These are phyloP conservation scores for Aspergillus olivimuriae DNA, from an alignment of 495 filamentous ascomycete genomes.

Conservation along the genomic window DNA sequence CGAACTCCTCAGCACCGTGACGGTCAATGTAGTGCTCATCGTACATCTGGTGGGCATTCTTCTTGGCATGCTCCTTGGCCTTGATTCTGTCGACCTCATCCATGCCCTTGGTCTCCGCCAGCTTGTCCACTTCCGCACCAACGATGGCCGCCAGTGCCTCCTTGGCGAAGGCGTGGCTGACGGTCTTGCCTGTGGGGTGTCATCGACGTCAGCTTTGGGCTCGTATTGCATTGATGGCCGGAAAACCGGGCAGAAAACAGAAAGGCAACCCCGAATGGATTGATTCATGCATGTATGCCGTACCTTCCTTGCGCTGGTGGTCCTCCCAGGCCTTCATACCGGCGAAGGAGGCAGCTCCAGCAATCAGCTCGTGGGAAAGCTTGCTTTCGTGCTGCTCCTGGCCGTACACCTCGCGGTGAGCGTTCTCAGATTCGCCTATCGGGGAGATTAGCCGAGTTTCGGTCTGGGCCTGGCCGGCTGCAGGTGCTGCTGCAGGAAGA, in stretches of 20 bases:
- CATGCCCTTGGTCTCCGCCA: slow-evolving; percentile 72
- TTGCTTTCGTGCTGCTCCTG: slow-evolving; percentile 49
- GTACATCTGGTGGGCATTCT: slow-evolving; percentile 59
- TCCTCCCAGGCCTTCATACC: slow-evolving; percentile 78
- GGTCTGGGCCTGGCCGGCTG: too few species aligned
- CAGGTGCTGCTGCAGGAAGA: too few species aligned
- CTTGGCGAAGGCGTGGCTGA: slow-evolving; percentile 71
- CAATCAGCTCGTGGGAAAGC: slow-evolving; percentile 67
- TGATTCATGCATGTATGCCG: slow-evolving; percentile 6
- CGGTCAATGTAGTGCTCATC: slow-evolving; percentile 48
- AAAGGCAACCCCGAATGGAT: too few species aligned
- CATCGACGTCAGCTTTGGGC: too few species aligned
- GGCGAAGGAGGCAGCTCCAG: slow-evolving; percentile 71
- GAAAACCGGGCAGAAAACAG: not conserved
- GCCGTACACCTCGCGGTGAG: slow-evolving; percentile 58
- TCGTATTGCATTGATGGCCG: too few species aligned
- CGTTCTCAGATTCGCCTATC: slow-evolving; percentile 42
- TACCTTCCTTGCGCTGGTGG: slow-evolving; percentile 65
- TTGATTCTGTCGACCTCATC: slow-evolving; percentile 61
- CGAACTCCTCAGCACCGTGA: slow-evolving; percentile 37
- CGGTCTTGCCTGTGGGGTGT: slow-evolving; percentile 52
- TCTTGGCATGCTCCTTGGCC: slow-evolving; percentile 59
- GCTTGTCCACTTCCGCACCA: slow-evolving; percentile 70
- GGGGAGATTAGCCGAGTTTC: not conserved
- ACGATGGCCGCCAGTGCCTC: slow-evolving; percentile 65